A percentile compares a stretch with the other conserved stretches of the same genome.
Evolutionary conservation across 73 alveolate species (phyloP).

Genomic region (Diophrys sp.): DNA sequence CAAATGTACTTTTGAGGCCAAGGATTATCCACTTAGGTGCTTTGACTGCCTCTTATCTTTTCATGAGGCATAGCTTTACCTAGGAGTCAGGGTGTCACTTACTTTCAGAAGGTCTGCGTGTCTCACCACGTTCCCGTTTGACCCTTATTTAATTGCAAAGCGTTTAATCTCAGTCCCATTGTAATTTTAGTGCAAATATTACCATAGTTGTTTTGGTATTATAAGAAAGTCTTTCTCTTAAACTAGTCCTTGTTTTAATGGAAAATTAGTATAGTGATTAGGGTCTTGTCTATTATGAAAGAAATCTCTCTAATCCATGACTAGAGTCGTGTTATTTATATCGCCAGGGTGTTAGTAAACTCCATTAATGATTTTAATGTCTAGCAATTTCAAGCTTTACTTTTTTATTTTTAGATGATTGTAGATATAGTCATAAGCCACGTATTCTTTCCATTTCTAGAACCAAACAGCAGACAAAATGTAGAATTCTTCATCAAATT

Average conservation of each 20-base stretch:
- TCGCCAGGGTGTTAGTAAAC: constrained; percentile 47
- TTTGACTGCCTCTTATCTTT: constrained; percentile 26
- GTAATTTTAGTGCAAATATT: not conserved
- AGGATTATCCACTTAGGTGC: constrained; percentile 11
- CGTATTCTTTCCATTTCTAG: constrained; percentile 44
- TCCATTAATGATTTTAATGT: constrained; percentile 3
- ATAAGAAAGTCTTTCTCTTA: constrained; percentile 20
- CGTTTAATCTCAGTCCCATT: constrained; percentile 19
- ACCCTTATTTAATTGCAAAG: constrained; percentile 7
- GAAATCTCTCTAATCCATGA: constrained; percentile 42
- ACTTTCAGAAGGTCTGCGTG: constrained; percentile 17
- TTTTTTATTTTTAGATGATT: constrained; percentile 13
- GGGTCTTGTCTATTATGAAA: constrained; percentile 2
- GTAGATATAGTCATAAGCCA: constrained; percentile 37
- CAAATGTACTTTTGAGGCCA: constrained; percentile 6
- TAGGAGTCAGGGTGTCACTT: not conserved
- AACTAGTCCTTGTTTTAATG: constrained; percentile 22
- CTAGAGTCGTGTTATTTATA: constrained; percentile 16
- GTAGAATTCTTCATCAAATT: constrained; percentile 38
- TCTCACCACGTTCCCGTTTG: constrained; percentile 12
- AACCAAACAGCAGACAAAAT: constrained; percentile 40
- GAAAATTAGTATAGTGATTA: constrained; percentile 18
- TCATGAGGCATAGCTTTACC: constrained; percentile 29
- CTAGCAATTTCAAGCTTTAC: constrained; percentile 2
- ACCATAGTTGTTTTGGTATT: constrained; percentile 26